phyloP scores from a whole-genome alignment of 768 basidiomycete species.

The Kondoa subrosea region DNA sequence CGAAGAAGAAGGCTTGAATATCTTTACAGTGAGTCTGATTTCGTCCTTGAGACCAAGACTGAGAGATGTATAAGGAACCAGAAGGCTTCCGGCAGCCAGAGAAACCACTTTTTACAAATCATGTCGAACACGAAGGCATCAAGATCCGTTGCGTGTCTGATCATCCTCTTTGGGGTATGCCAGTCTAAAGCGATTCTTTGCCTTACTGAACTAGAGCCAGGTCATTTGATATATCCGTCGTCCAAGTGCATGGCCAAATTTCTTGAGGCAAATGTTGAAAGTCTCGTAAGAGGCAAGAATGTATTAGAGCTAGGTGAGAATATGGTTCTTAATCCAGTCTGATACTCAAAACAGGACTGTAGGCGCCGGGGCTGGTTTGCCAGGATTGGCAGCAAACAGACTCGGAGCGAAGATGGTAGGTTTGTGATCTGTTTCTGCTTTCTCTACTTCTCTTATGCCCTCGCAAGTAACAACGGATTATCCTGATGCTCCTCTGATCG shows the following conservation, averaged over 20 bases:
- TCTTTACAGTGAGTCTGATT: not conserved
- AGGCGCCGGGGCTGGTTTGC: conserved; percentile 87
- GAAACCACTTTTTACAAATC: not conserved
- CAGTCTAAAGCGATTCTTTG: not conserved
- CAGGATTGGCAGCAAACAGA: conserved; percentile 55
- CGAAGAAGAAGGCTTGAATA: conserved; percentile 1
- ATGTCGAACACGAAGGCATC: not conserved
- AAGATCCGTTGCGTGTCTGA: not conserved
- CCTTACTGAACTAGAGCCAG: conserved; percentile 3
- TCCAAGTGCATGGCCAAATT: conserved; percentile 28
- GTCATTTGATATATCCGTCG: conserved; percentile 31
- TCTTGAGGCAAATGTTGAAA: conserved; percentile 27
- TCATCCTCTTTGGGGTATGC: not conserved
- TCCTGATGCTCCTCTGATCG: conserved; percentile 56
- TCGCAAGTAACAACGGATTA: conserved; percentile 68
- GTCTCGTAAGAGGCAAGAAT: conserved; percentile 30
- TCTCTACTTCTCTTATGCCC: not conserved
- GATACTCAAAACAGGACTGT: too few relatives aligned
- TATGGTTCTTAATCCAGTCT: too few relatives aligned
- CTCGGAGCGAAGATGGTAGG: conserved; percentile 55
- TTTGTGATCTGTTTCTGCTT: not conserved
- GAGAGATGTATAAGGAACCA: not conserved
- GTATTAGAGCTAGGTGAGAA: conserved; percentile 78
- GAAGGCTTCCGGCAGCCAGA: not conserved
- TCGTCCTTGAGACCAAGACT: not conserved